Evolutionary conservation across 75 land plant genomes (phyloP).

Genomic region (Sequoia sempervirens): DNA sequence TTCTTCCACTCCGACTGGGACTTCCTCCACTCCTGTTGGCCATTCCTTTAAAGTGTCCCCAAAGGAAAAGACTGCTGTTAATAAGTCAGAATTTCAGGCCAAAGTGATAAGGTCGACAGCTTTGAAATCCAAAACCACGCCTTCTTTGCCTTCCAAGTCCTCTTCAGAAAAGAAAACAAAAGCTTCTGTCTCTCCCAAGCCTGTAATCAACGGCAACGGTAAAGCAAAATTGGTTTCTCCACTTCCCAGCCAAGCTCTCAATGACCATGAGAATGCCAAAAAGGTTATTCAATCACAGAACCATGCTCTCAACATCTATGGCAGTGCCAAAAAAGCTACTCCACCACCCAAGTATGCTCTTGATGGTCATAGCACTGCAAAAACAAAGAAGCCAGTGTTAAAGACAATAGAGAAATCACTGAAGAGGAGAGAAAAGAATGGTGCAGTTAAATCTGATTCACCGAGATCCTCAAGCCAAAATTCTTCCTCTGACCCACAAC

Average conservation of each 20-base stretch:
- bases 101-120: constrained; percentile 1
- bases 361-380: background rate
- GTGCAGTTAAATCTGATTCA: background rate
- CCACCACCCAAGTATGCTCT: background rate
- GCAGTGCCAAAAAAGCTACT: background rate
- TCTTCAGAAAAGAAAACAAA: constrained; percentile 4
- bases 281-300: background rate
- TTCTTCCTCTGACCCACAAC: constrained; percentile 1
- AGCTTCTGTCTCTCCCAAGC: background rate
- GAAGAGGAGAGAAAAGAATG: constrained; percentile 1
- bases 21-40: background rate
- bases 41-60: background rate
- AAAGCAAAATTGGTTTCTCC: background rate
- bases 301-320: background rate
- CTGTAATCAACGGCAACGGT: background rate
- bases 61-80: constrained; percentile 1
- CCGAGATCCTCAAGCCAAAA: background rate
- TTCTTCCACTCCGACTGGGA: background rate
- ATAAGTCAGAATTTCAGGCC: background rate
- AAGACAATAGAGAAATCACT: background rate
- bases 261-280: background rate
- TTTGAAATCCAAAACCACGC: background rate
- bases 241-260: background rate
- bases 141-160: background rate
- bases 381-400: background rate